Conservation (phyloP, 768 basidiomycete species). For the Collybia nuda region DNA sequence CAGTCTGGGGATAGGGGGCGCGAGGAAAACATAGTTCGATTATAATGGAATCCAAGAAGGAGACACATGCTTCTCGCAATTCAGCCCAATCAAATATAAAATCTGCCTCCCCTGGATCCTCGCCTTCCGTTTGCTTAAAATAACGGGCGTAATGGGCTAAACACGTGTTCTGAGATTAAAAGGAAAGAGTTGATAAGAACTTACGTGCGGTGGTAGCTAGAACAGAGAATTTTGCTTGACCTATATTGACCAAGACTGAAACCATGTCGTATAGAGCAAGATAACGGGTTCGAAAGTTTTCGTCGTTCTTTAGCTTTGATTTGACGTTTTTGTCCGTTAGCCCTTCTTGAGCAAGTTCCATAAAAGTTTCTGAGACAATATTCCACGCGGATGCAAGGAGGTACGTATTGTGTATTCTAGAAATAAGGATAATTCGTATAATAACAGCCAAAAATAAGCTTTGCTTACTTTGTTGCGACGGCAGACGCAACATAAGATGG, state of each 20-base stretch:
- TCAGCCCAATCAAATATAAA: constrained; percentile 66
- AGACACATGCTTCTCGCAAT: constrained; percentile 63
- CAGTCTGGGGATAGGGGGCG: constrained; percentile 62
- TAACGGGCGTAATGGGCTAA: constrained; percentile 72
- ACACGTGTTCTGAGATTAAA: not conserved
- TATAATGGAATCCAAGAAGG: constrained; percentile 82
- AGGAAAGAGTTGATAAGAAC: constrained; percentile 18
- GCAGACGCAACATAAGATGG: constrained; percentile 55
- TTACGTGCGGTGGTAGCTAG: constrained; percentile 71
- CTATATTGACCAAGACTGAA: constrained; percentile 54
- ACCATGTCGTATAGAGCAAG: constrained; percentile 67
- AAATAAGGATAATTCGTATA: constrained; percentile 4
- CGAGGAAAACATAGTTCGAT: constrained; percentile 79
- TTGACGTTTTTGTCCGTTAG: constrained; percentile 54
- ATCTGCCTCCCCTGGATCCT: constrained; percentile 45
- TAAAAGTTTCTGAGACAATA: constrained; percentile 59
- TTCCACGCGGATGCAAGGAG: constrained; percentile 85
- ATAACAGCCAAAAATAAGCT: not conserved
- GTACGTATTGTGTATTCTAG: constrained; percentile 79
- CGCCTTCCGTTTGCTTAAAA: constrained; percentile 49
- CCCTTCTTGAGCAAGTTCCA: constrained; percentile 53
- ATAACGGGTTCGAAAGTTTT: constrained; percentile 54
- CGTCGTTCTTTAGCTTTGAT: constrained; percentile 49
- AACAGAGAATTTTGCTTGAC: constrained; percentile 65
- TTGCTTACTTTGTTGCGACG: constrained; percentile 54